Base-by-base conservation (phyloP, 2,329 filamentous ascomycete genomes). In the Cephalotrichum gorgonifer region DNA sequence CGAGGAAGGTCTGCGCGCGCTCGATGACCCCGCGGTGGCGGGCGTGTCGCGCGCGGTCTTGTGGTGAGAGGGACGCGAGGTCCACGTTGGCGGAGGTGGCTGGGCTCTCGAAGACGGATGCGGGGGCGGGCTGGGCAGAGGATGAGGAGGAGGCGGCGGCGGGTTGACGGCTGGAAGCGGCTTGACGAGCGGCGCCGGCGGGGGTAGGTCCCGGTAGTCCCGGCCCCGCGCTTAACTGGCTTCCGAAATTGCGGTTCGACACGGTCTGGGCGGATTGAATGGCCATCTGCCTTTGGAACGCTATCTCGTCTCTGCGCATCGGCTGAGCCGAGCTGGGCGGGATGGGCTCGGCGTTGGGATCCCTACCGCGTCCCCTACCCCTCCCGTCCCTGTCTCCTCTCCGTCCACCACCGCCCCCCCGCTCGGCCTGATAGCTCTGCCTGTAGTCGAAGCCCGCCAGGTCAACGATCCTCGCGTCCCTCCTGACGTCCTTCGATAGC, bases 271-370 rank as follows among this genome's bases (percentile, higher is more conserved):
- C 31, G 9, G 47, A 49, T 57, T 95, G 89, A 45, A 97, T 88
- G 38, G 89, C 90, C 74, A 95, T 82, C 59, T 95, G 88, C 46
- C 93, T 77, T 60, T 97, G 91, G 63, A 88, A 95, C 2, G 93
- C 91, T 48, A 95, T 70, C 64, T 97, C 88, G 54, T 94, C 93
- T 60, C 93, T 75, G 44, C 86, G 79, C 60, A 96, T 64, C 1
- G 88, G 83, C 55, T 93, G 88, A 1, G 86, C 85, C 49, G 86
- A 88, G 28, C 85, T 86, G 6, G 78, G 71, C 4, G 88, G 86
- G 23, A 91, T 67, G 20, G 86, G 75, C 55, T 96, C 90, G 1
- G 86, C 77, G 63, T 95, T 95, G 2, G 90, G 89, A 64, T 96
- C 89, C 41, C 89, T 80, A 23, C 89, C 90, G 56, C 87, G 76